Conservation (phyloP, 208 protist species). For the Novymonas esmeraldas region DNA sequence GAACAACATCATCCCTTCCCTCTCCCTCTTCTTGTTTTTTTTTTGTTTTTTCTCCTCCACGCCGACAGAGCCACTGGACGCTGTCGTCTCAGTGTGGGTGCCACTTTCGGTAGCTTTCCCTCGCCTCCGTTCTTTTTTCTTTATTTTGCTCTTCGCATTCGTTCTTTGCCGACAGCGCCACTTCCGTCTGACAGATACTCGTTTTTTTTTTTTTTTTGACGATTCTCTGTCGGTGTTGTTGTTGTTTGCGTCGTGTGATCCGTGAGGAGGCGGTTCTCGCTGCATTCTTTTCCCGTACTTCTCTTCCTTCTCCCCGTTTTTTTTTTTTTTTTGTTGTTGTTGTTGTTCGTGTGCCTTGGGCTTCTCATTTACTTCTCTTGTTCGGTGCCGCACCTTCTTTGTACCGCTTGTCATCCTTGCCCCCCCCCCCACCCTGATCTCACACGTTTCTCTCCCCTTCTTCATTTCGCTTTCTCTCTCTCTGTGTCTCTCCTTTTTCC, state of each 20-base stretch:
- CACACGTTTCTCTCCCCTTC: neutral
- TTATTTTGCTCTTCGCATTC: neutral
- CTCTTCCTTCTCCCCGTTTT: neutral
- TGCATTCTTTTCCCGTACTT: neutral
- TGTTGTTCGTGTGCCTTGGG: neutral
- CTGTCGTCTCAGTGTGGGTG: no score
- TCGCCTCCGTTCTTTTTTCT: neutral
- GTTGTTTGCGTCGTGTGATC: neutral
- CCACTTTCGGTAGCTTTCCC: neutral
- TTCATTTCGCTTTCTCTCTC: conserved; percentile 10
- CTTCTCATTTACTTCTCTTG: no score
- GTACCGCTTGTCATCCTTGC: no score
- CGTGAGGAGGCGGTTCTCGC: neutral
- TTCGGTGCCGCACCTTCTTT: neutral
- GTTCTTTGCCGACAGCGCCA: no score
- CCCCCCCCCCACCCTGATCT: neutral
- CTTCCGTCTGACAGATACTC: no score
- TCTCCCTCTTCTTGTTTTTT: no score
- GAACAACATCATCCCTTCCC: no score
- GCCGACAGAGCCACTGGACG: no score
- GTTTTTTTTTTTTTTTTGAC: no score
- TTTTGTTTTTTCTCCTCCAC: no score
- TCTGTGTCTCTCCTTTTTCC: neutral
- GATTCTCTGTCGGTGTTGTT: neutral
- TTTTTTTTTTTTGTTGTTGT: neutral